These are phyloP conservation scores for Calonectria fujianensis DNA, from an alignment of 2,329 filamentous ascomycete species.

Conservation along the genomic window DNA sequence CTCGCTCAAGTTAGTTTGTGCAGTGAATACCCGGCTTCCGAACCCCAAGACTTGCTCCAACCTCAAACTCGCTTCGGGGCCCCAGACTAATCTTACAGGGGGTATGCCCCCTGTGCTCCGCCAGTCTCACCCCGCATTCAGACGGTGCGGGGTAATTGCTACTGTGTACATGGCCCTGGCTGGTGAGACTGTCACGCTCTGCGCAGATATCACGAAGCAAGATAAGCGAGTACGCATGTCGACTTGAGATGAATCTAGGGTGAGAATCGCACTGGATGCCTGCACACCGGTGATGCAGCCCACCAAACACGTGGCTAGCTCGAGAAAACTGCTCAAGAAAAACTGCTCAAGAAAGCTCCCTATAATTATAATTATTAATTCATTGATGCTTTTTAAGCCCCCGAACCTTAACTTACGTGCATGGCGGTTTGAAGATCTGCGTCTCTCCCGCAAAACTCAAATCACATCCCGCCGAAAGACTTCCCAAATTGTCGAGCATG, in stretches of 20 bases:
- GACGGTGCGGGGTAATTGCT: background rate
- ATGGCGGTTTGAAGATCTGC: background rate
- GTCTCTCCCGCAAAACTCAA: background rate
- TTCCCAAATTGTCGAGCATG: background rate
- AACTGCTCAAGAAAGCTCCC: too few relatives aligned
- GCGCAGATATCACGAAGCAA: background rate
- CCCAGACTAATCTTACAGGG: background rate
- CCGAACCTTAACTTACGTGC: background rate
- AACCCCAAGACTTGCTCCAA: background rate
- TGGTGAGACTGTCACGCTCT: background rate
- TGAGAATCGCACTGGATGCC: too few relatives aligned
- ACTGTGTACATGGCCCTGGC: background rate
- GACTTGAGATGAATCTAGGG: background rate
- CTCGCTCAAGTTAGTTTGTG: background rate
- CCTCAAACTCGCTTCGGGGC: background rate
- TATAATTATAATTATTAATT: too few relatives aligned
- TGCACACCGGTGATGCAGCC: background rate
- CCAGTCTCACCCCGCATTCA: background rate
- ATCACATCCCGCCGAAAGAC: conserved; percentile 3
- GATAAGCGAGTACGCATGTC: conserved; percentile 9
- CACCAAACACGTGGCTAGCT: background rate
- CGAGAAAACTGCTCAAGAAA: too few relatives aligned
- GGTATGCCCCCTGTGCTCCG: background rate
- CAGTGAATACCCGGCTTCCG: conserved; percentile 15
- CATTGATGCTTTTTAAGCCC: background rate